Evolutionary conservation across 768 basidiomycete genomes (phyloP), one percentile per base, ranked within the genome.

Genomic region (Phaeotremella fagi): DNA sequence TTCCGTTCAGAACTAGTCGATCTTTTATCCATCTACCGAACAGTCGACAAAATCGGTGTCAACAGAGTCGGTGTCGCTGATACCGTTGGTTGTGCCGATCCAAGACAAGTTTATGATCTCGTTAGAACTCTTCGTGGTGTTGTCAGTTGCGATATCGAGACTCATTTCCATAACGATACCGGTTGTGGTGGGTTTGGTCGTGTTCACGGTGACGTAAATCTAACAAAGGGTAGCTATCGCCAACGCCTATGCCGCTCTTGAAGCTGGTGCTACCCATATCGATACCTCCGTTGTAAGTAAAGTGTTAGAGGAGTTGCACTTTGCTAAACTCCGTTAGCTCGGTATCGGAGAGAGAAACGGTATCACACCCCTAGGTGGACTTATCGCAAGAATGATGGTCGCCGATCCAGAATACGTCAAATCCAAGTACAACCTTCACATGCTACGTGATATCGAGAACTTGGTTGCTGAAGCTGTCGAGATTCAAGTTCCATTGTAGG

Each of bases 1-100:
- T 99, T 99, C 89, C 89, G 95, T 63, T 97, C 92, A 64, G 94
- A 99, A 78, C 85, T 99, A 55, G 95, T 98, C 77, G 95, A 99
- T 78, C 82, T 99, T 41, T 81, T 99, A 37, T 92, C 90, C 20
- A 97, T 99, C 78, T 98, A 99, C 81, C 90, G 94, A 76, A 92
- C 94, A 44, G 95, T 99, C 45, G 95, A 99, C 79, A 97, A 97
- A 81, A 90, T 99, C 69, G 94, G 94, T 50, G 92, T 99, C 41
- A 90, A 98, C 80, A 84, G 95, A 58, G 95, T 99, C 60, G 95
- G 95, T 72, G 92, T 99, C 62, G 95, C 95, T 24, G 95, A 99
- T 75, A 99, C 95, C 12, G 95, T 99, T 60, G 95, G 95, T 22
- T 99, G 95, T 71, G 95, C 95, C 54, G 97, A 98, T 79, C 92